Evolutionary conservation across 345 rosid genomes (phyloP).

Genomic region (Bretschneidera sinensis): DNA sequence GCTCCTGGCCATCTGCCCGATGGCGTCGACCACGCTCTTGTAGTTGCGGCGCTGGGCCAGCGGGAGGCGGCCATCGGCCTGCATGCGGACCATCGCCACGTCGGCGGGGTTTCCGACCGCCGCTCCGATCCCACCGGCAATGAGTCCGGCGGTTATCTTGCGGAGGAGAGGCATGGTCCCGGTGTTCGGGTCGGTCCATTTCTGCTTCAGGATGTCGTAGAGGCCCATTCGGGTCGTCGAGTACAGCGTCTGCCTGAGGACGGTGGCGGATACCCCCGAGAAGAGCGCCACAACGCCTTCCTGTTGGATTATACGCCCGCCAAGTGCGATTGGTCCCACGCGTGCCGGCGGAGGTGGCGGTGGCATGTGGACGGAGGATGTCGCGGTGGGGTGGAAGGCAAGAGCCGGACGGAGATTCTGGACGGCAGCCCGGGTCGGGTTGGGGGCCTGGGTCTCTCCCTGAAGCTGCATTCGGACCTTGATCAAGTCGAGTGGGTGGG

Average conservation of each 20-base stretch:
- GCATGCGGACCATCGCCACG: slow-evolving; percentile 94
- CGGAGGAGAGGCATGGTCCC: slow-evolving; percentile 42
- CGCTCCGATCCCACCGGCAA: slow-evolving; percentile 81
- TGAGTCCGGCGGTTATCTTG: slow-evolving; percentile 57
- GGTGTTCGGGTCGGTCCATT: slow-evolving; percentile 70
- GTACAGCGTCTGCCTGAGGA: slow-evolving; percentile 79
- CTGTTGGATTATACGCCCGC: slow-evolving; percentile 44
- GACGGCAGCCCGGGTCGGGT: slow-evolving; percentile 19
- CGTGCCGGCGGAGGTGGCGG: slow-evolving; percentile 34
- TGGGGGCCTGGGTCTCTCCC: slow-evolving; percentile 46
- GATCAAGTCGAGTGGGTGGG: slow-evolving; percentile 85
- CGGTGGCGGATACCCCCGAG: slow-evolving; percentile 82
- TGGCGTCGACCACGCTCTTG: slow-evolving; percentile 71
- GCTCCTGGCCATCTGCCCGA: slow-evolving; percentile 53
- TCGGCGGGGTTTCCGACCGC: slow-evolving; percentile 89
- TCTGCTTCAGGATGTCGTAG: slow-evolving; percentile 60
- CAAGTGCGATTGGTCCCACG: slow-evolving; percentile 51
- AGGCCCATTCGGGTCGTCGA: slow-evolving; percentile 91
- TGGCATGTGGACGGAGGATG: slow-evolving; percentile 24
- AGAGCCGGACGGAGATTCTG: slow-evolving; percentile 62
- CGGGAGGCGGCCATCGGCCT: slow-evolving; percentile 85
- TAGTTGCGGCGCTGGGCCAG: slow-evolving; percentile 59
- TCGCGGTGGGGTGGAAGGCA: slow-evolving; percentile 36
- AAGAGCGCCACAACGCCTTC: slow-evolving; percentile 69
- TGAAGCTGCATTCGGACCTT: slow-evolving; percentile 91